Conservation (phyloP, 164 flowering plant genomes). For the Vitis vinifera region ASM3070453v1 NC_081808.1:19939501-19940000, state of each 20-base stretch:
- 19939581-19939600: constrained; percentile 50
- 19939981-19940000: constrained; percentile 19
- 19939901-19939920: constrained; percentile 35
- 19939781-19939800: too few species aligned
- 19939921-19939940: constrained; percentile 27
- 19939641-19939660: constrained; percentile 36
- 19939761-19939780: too few species aligned
- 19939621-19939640: constrained; percentile 36
- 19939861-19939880: constrained; percentile 12
- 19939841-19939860: constrained; percentile 9
- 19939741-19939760: too few species aligned
- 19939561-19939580: constrained; percentile 51
- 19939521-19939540: constrained; percentile 44
- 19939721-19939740: too few species aligned
- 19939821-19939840: not conserved
- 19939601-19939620: constrained; percentile 45
- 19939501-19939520: constrained; percentile 36
- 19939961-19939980: constrained; percentile 22
- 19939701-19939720: too few species aligned
- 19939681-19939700: constrained; percentile 22
- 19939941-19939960: constrained; percentile 32
- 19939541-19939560: constrained; percentile 42
- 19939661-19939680: constrained; percentile 23
- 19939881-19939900: constrained; percentile 4
- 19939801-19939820: not conserved